A percentile compares a stretch with the other conserved stretches of the same genome.
These are phyloP conservation scores for Colletotrichum zoysiae DNA, from an alignment of 2,329 filamentous ascomycete species.

Conservation along the genomic window DNA sequence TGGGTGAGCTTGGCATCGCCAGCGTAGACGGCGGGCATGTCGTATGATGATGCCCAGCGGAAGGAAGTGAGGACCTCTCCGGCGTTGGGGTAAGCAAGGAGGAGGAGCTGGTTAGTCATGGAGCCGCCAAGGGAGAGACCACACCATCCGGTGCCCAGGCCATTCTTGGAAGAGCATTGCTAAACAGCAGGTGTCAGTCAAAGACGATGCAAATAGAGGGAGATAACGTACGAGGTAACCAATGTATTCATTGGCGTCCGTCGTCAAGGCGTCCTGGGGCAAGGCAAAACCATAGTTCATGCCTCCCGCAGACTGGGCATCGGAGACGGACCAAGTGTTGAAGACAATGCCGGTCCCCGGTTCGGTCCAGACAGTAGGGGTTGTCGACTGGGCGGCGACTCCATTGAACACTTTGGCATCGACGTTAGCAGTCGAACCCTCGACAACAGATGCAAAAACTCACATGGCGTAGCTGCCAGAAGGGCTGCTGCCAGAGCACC, in stretches of 20 bases:
- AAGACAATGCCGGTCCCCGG: constrained; percentile 65
- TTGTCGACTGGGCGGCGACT: constrained; percentile 39
- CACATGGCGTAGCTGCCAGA: constrained; percentile 35
- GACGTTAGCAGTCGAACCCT: constrained; percentile 1
- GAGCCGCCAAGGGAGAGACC: constrained; percentile 67
- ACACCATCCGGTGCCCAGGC: constrained; percentile 66
- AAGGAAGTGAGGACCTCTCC: constrained; percentile 68
- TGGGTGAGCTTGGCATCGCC: constrained; percentile 73
- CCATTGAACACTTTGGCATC: constrained; percentile 31
- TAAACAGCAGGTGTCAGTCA: constrained; percentile 45
- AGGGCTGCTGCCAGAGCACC: constrained; percentile 38
- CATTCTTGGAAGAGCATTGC: constrained; percentile 60
- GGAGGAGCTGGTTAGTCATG: constrained; percentile 70
- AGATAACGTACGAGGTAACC: constrained; percentile 63
- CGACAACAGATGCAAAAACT: neutral
- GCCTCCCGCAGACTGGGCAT: constrained; percentile 54
- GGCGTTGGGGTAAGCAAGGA: constrained; percentile 69
- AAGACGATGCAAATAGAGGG: neutral
- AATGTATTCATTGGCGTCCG: constrained; percentile 68
- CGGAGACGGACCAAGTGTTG: constrained; percentile 60
- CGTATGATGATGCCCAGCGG: constrained; percentile 70
- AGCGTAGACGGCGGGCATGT: constrained; percentile 68
- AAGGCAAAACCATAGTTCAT: constrained; percentile 68
- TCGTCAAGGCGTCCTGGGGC: constrained; percentile 61
- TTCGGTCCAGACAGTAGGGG: constrained; percentile 54